Conservation (phyloP, 2,329 filamentous ascomycete species). For the Domatiomyces globalis region DNA sequence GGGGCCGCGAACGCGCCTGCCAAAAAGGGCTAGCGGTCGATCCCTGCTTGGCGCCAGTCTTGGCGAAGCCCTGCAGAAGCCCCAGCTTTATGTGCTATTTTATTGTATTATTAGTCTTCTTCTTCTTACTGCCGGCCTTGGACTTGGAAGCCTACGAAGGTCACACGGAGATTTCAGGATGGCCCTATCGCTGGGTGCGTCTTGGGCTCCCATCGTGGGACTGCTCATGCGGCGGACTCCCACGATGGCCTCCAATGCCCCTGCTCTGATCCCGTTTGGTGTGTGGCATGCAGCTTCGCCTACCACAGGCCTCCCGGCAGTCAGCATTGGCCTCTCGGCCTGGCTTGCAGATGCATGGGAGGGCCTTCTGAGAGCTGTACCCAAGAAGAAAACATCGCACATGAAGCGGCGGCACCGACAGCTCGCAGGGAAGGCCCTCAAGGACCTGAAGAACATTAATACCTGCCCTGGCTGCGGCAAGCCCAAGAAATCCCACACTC, state of each 20-base stretch:
- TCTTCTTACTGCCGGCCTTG: background rate
- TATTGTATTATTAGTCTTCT: background rate
- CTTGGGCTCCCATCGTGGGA: background rate
- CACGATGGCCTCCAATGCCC: background rate
- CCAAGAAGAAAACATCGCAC: slow-evolving; percentile 98
- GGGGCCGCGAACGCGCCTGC: too few species aligned
- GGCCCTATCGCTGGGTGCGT: background rate
- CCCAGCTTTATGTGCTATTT: too few species aligned
- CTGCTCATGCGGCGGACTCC: background rate
- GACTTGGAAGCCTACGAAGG: background rate
- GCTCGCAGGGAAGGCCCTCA: slow-evolving; percentile 86
- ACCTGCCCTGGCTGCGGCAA: slow-evolving; percentile 81
- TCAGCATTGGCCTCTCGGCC: slow-evolving; percentile 49
- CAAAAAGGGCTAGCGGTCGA: too few species aligned
- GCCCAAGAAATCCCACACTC: slow-evolving; percentile 70
- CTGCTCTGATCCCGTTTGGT: background rate
- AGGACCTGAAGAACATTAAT: slow-evolving; percentile 77
- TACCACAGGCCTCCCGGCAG: slow-evolving; percentile 44
- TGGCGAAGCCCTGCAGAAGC: too few species aligned
- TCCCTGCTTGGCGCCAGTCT: too few species aligned
- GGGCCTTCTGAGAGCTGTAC: slow-evolving; percentile 76
- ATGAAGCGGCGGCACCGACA: slow-evolving; percentile 87
- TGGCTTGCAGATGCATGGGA: slow-evolving; percentile 83
- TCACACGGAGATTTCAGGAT: background rate
- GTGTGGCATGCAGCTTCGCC: slow-evolving; percentile 24